Conservation (phyloP, 495 filamentous ascomycete species). For the Podospora pseudoanserina region DNA sequence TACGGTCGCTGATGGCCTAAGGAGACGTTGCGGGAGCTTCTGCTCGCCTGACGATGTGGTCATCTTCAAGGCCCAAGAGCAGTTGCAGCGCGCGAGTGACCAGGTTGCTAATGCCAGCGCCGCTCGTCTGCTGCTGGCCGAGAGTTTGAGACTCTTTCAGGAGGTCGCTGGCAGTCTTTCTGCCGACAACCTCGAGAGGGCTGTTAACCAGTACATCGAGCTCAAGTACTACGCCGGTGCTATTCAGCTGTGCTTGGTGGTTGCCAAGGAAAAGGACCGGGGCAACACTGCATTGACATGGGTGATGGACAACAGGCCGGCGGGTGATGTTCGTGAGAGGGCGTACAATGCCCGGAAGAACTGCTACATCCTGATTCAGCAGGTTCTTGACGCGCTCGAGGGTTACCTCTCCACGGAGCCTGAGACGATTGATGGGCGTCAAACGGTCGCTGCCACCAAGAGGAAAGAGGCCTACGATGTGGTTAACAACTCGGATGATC, state of each 20-base stretch:
- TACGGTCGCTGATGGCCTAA: constrained; percentile 87
- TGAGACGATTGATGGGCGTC: constrained; percentile 71
- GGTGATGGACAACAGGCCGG: constrained; percentile 50
- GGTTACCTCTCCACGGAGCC: constrained; percentile 59
- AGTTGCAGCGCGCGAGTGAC: constrained; percentile 81
- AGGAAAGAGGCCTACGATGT: constrained; percentile 82
- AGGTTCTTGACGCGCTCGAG: constrained; percentile 74
- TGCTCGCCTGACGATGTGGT: constrained; percentile 95
- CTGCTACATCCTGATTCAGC: constrained; percentile 80
- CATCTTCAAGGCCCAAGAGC: constrained; percentile 96
- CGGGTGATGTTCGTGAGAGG: constrained; percentile 62
- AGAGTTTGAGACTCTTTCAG: constrained; percentile 83
- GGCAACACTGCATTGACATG: constrained; percentile 78
- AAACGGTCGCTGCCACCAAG: constrained; percentile 68
- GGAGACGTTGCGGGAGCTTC: constrained; percentile 89
- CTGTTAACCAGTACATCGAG: constrained; percentile 69
- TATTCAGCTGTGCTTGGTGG: constrained; percentile 79
- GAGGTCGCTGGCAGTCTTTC: constrained; percentile 78
- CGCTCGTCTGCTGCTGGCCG: constrained; percentile 77
- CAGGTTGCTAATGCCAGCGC: constrained; percentile 67
- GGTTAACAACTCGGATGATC: constrained; percentile 79
- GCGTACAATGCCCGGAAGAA: constrained; percentile 66
- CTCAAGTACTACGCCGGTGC: constrained; percentile 92
- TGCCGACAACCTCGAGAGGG: constrained; percentile 71
- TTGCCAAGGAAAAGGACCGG: constrained; percentile 76